These are phyloP conservation scores for Tetracentron sinense DNA, from an alignment of 164 flowering plant species.

Conservation along the genomic window DNA sequence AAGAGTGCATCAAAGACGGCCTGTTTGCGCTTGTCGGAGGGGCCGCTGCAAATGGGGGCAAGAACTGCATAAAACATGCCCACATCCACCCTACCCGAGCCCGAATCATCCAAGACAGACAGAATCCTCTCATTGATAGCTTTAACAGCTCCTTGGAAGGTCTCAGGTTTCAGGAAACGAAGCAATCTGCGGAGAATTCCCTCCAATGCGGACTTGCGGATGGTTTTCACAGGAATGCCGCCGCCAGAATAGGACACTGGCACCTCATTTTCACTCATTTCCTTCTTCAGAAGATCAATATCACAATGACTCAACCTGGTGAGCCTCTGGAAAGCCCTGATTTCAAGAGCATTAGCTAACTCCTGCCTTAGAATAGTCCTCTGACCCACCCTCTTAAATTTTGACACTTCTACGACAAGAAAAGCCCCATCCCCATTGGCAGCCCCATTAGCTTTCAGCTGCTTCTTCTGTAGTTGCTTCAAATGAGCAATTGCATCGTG, in stretches of 20 bases:
- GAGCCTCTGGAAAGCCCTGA: constrained; percentile 85
- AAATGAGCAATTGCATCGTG: constrained; percentile 88
- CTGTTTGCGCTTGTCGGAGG: constrained; percentile 67
- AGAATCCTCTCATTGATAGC: constrained; percentile 85
- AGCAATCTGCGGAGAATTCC: constrained; percentile 64
- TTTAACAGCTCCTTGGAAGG: constrained; percentile 89
- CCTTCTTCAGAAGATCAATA: constrained; percentile 75
- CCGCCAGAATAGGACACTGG: constrained; percentile 87
- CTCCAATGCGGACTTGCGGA: constrained; percentile 87
- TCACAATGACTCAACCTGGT: constrained; percentile 70
- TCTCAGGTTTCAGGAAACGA: constrained; percentile 75
- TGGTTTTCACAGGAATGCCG: constrained; percentile 77
- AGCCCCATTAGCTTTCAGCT: constrained; percentile 48
- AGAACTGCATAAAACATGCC: constrained; percentile 87
- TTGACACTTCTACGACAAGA: constrained; percentile 56
- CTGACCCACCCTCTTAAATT: constrained; percentile 66
- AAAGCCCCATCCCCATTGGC: constrained; percentile 57
- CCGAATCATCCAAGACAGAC: constrained; percentile 64
- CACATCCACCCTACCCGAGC: constrained; percentile 84
- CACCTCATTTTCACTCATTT: constrained; percentile 67
- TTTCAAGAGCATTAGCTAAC: constrained; percentile 65
- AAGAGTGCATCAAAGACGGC: constrained; percentile 78
- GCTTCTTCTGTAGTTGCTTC: constrained; percentile 87
- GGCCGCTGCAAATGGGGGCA: constrained; percentile 79
- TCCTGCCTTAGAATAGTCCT: constrained; percentile 65